Conservation (phyloP, 176 grass and related monocot species). For the Oryza glaberrima region DNA sequence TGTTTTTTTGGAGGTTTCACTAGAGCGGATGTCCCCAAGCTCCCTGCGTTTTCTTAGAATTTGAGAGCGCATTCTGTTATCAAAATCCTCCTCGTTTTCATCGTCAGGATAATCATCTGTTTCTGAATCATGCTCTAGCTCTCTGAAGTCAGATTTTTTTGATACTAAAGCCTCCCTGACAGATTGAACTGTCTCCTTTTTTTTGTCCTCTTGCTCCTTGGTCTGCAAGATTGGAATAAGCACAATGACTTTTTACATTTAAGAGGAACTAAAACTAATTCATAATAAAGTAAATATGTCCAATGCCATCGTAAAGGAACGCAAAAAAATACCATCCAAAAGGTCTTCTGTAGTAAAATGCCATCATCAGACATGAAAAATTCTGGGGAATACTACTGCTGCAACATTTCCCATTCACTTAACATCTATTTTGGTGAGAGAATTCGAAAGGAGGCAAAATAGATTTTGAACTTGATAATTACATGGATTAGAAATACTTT, state of each 20-base stretch:
- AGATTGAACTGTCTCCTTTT: slow-evolving; percentile 71
- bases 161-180: slow-evolving; percentile 75
- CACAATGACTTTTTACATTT: slow-evolving; percentile 14
- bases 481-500: background rate
- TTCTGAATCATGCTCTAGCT: slow-evolving; percentile 39
- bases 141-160: slow-evolving; percentile 69
- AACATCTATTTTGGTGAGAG: background rate
- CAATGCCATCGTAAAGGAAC: background rate
- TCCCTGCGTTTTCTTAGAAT: slow-evolving; percentile 87
- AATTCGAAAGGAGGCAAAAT: background rate
- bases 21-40: slow-evolving; percentile 56
- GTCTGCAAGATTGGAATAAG: slow-evolving; percentile 54
- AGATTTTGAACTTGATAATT: background rate
- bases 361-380: background rate
- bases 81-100: slow-evolving; percentile 79
- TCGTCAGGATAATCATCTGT: slow-evolving; percentile 63
- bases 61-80: slow-evolving; percentile 84
- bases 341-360: background rate
- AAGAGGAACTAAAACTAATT: slow-evolving; percentile 17
- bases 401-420: background rate
- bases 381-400: background rate
- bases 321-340: background rate
- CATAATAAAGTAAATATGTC: background rate
- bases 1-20: slow-evolving; percentile 52
- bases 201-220: slow-evolving; percentile 70